Evolutionary conservation across 768 basidiomycete genomes (phyloP), one percentile per base, ranked within the genome.

Genomic region (Hebeloma cylindrosporum): DNA sequence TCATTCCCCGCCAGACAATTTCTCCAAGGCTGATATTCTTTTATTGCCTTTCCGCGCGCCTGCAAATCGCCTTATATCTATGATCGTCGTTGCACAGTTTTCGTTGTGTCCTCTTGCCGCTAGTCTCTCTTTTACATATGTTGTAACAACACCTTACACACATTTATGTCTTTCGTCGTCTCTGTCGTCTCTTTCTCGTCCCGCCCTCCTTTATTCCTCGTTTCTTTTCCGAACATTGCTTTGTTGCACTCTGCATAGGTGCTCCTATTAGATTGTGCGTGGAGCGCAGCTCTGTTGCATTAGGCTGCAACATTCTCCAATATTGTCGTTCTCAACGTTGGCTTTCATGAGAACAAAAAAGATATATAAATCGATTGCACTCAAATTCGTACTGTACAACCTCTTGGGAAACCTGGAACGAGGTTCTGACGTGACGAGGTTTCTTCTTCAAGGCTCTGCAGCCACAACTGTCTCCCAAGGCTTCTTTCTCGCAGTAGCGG

Each of bases 381-480:
- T n/a, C n/a, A n/a, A n/a, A n/a, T n/a, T n/a, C n/a, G n/a, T n/a
- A n/a, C n/a, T n/a, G n/a, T n/a, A n/a, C n/a, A n/a, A n/a, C n/a
- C n/a, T n/a, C n/a, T n/a, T n/a, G n/a, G n/a, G n/a, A n/a, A n/a
- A n/a, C n/a, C n/a, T n/a, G n/a, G n/a, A n/a, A n/a, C n/a, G n/a
- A n/a, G n/a, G n/a, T n/a, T n/a, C n/a, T n/a, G n/a, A n/a, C n/a
- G n/a, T n/a, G n/a, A n/a, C n/a, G 25, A n/a, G 43, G 16, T 20
- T 20, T 20, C 17, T 20, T 3, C 35, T 4, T 36, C 13, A 18
- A 14, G 11, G 23, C 22, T 52, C 18, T 13, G 38, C 30, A 39
- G 40, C 45, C 13, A 45, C 22, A 6, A 40, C 58, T 20, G 39
- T 37, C 62, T 88, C 86, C 86, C 86, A 88, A 30, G 86, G 86